Percentiles rank a stretch among this genome's conserved stretches.
phyloP scores from a whole-genome alignment of 148 eudicot species.

The Camellia japonica region DNA sequence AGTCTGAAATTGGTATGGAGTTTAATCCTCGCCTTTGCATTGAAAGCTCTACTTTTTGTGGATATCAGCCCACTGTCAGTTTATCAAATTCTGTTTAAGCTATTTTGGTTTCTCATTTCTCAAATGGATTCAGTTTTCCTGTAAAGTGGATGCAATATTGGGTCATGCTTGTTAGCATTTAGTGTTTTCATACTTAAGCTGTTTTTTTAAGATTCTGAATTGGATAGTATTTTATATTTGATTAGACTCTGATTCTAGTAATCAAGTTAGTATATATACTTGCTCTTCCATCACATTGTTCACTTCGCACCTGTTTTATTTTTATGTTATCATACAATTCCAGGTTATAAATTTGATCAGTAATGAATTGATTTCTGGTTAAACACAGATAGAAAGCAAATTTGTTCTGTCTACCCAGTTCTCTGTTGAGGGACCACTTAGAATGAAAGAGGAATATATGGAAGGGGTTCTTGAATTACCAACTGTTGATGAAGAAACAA shows the following conservation, averaged over 20 bases:
- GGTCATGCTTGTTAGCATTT: background rate
- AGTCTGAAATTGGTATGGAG: background rate
- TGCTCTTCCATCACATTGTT: background rate
- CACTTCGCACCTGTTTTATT: background rate
- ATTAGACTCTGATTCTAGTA: background rate
- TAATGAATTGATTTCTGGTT: slow-evolving; percentile 22
- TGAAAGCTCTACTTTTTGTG: background rate
- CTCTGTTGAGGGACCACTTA: slow-evolving; percentile 79
- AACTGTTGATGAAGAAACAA: slow-evolving; percentile 55
- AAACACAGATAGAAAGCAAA: slow-evolving; percentile 74
- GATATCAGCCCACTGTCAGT: background rate
- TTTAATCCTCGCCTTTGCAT: background rate
- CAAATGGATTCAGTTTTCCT: background rate
- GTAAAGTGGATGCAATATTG: background rate
- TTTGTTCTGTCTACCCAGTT: slow-evolving; percentile 56
- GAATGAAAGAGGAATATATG: slow-evolving; percentile 83
- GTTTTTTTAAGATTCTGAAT: background rate
- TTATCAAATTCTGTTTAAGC: background rate
- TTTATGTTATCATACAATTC: background rate
- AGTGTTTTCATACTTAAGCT: background rate
- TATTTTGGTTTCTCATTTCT: background rate
- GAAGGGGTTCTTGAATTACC: slow-evolving; percentile 75
- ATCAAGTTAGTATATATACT: background rate
- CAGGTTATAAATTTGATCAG: background rate
- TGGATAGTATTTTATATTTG: background rate